These are phyloP conservation scores for Phaeosphaeria sp. DNA, from an alignment of 2,329 filamentous ascomycete genomes.

Conservation along the genomic window DNA sequence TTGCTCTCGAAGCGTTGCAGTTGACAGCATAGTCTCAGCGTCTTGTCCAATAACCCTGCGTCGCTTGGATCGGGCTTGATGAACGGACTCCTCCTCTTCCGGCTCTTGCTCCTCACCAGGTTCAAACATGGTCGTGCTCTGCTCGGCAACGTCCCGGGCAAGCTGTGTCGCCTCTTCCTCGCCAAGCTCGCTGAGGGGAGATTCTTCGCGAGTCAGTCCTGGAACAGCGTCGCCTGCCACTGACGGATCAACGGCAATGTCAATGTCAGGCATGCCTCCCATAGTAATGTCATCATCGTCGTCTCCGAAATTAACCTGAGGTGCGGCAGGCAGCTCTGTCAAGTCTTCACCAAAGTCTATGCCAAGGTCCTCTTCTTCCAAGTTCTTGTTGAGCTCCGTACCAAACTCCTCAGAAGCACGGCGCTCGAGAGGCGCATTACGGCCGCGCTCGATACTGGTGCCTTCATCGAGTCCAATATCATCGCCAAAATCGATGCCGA, in stretches of 20 bases:
- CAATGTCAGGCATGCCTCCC: constrained; percentile 58
- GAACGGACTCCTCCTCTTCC: constrained; percentile 59
- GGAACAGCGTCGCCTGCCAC: constrained; percentile 57
- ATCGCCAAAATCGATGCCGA: constrained; percentile 71
- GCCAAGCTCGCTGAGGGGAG: constrained; percentile 61
- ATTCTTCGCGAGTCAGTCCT: constrained; percentile 54
- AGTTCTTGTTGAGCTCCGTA: constrained; percentile 56
- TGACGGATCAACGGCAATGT: constrained; percentile 28
- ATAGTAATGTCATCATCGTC: constrained; percentile 51
- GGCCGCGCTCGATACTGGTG: constrained; percentile 83
- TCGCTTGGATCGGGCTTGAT: constrained; percentile 75
- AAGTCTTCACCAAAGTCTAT: constrained; percentile 45
- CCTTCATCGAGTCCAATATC: constrained; percentile 44
- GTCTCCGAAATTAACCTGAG: constrained; percentile 33
- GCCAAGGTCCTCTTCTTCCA: constrained; percentile 60
- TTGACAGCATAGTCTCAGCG: constrained; percentile 76
- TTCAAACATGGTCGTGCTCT: constrained; percentile 38
- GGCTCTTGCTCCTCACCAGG: constrained; percentile 63
- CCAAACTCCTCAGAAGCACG: constrained; percentile 40
- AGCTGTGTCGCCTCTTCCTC: constrained; percentile 65
- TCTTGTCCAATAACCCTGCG: constrained; percentile 86
- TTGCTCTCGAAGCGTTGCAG: constrained; percentile 76
- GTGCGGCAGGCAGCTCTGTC: constrained; percentile 31
- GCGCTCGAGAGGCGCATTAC: constrained; percentile 74
- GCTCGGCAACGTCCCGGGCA: constrained; percentile 63